These are phyloP conservation scores for Pochonia chlamydosporia DNA, from an alignment of 2,329 filamentous ascomycete genomes.

Conservation along the genomic window DNA sequence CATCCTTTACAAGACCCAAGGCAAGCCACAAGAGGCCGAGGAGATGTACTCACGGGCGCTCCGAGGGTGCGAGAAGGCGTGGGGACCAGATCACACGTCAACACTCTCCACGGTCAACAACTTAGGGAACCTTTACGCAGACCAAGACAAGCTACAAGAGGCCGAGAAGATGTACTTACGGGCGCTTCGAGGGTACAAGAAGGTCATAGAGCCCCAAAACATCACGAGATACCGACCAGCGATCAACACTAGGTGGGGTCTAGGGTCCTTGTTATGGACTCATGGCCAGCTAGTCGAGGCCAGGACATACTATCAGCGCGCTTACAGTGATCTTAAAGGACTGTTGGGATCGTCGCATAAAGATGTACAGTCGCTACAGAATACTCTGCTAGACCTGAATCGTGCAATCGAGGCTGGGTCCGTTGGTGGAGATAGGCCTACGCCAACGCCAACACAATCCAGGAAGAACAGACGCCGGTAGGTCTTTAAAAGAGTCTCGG, in stretches of 20 bases:
- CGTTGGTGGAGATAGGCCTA: background rate
- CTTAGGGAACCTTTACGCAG: background rate
- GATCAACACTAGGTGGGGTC: no score
- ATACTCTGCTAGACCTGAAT: background rate
- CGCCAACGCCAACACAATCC: background rate
- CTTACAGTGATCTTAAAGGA: background rate
- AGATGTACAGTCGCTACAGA: background rate
- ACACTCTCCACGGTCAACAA: no score
- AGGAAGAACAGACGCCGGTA: background rate
- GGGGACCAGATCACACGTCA: no score
- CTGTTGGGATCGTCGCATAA: background rate
- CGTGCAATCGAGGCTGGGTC: background rate
- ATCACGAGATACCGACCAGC: no score
- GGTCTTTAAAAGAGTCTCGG: background rate
- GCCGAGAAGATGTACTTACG: background rate
- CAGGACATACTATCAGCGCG: background rate
- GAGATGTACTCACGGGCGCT: no score
- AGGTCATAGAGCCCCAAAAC: no score
- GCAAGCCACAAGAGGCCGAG: no score
- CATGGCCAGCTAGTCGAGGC: background rate
- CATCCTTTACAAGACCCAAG: no score
- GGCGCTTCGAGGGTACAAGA: no score
- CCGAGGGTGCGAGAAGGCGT: no score
- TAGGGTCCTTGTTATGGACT: no score
- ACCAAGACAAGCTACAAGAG: background rate